Evolutionary conservation across 1,284 basidiomycete species (phyloP).

Genomic region (Tilletiopsis washingtonensis): DNA sequence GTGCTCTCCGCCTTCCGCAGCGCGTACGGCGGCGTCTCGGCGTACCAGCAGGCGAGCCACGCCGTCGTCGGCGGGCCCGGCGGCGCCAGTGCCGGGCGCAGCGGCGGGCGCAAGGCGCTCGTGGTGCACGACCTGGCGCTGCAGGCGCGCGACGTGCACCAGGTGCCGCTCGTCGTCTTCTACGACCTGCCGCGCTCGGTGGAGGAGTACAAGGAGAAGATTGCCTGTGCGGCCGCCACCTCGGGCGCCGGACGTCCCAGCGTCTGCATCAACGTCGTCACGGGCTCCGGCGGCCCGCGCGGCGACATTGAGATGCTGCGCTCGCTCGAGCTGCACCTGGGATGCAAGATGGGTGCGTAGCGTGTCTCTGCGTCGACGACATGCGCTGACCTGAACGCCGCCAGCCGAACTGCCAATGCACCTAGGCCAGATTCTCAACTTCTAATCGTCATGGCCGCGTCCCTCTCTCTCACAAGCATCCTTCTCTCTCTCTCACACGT

Average conservation of each 20-base stretch:
- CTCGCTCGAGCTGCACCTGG: slow-evolving; percentile 72
- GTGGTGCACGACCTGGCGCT: slow-evolving; percentile 85
- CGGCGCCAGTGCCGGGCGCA: slow-evolving; percentile 18
- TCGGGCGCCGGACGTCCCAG: slow-evolving; percentile 72
- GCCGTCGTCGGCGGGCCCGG: slow-evolving; percentile 29
- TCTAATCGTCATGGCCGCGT: slow-evolving; percentile 9
- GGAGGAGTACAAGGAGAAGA: slow-evolving; percentile 84
- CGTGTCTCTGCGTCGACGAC: neutral
- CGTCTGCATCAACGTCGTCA: slow-evolving; percentile 88
- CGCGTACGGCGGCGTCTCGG: slow-evolving; percentile 19
- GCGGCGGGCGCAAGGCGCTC: slow-evolving; percentile 55
- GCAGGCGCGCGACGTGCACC: slow-evolving; percentile 77
- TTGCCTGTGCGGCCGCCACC: slow-evolving; percentile 55
- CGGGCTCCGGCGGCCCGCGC: slow-evolving; percentile 70
- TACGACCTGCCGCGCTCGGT: slow-evolving; percentile 85
- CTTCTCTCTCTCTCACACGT: neutral
- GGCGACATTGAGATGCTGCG: slow-evolving; percentile 89
- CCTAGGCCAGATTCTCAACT: slow-evolving; percentile 31
- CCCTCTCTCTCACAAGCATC: neutral
- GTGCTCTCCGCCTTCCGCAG: slow-evolving; percentile 71
- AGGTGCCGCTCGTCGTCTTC: slow-evolving; percentile 73
- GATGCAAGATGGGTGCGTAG: slow-evolving; percentile 35
- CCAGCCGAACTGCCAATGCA: slow-evolving; percentile 25
- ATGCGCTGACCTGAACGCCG: neutral
- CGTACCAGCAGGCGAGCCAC: slow-evolving; percentile 18